Evolutionary conservation across 2,329 filamentous ascomycete species (phyloP), one percentile per base, ranked within the genome.

Genomic region (Fragosphaeria purpurea): DNA sequence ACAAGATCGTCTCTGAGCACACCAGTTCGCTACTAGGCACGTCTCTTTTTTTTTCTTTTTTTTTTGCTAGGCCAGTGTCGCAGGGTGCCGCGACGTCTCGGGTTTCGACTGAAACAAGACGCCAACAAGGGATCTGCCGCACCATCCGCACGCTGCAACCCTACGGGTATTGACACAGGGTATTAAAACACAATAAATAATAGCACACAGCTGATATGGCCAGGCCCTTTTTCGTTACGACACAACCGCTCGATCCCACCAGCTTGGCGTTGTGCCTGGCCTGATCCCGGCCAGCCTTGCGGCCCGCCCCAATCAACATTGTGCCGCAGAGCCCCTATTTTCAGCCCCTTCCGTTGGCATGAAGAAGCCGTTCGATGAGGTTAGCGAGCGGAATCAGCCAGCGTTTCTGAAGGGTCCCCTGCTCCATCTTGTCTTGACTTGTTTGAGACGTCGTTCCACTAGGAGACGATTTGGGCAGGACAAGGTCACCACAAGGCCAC

Each of bases 61-160:
- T 41, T 22, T 37, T 38, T 41, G 33, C 44, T 46, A 9, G 32
- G 13, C 13, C 31, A n/a, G 33, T 37, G 33, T n/a, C 9, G 41
- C 41, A 47, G 47, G 47, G 50, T 46, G 37, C 39, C 56, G 56
- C 55, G 56, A 75, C 71, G 60, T 61, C 59, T 65, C 61, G 58
- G 59, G 70, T 74, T 73, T 74, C 72, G 70, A 56, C 60, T 67
- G 67, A 72, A 70, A 73, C 70, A 46, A 60, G 56, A 55, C 50
- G 45, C 45, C 44, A 58, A 54, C 59, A 22, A 50, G 54, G 60
- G 63, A 58, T 52, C 55, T 58, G 59, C 59, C 56, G 59, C 60
- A 61, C 54, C 53, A 55, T 53, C 53, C 52, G 47, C 49, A 46
- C 3, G 11, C 41, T n/a, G 22, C 30, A 31, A 37, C 40, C 41